Evolutionary conservation across 192 early-diverging fungal species (phyloP).

Genomic region (Thoreauomyces humboldtii): DNA sequence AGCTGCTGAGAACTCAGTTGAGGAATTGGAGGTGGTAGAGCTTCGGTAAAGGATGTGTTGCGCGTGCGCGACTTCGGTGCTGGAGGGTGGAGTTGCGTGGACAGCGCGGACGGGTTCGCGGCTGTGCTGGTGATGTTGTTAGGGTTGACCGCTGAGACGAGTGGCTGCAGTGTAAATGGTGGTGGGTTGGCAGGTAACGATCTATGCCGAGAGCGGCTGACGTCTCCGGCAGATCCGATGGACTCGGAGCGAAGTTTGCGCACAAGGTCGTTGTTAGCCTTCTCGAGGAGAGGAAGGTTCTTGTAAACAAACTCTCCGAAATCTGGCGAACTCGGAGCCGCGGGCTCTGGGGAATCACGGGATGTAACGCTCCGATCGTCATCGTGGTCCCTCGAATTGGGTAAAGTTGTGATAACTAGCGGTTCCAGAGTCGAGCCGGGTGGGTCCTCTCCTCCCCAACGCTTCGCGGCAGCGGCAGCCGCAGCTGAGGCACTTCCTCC

Average conservation of each 20-base stretch:
- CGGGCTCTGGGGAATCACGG: not conserved
- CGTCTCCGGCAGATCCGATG: slow-evolving; percentile 15
- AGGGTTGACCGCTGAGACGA: too few relatives aligned
- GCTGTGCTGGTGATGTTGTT: too few relatives aligned
- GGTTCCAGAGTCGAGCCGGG: not conserved
- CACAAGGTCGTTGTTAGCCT: slow-evolving; percentile 86
- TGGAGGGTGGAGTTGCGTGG: too few relatives aligned
- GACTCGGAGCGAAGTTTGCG: slow-evolving; percentile 72
- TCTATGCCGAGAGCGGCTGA: slow-evolving; percentile 36
- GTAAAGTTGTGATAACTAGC: not conserved
- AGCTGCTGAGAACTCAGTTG: not conserved
- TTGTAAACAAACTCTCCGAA: slow-evolving; percentile 94
- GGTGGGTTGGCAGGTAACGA: slow-evolving; percentile 37
- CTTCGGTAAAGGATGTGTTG: too few relatives aligned
- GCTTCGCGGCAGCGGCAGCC: not conserved
- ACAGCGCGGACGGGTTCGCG: too few relatives aligned
- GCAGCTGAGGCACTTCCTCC: not conserved
- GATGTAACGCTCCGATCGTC: too few relatives aligned
- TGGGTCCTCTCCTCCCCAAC: not conserved
- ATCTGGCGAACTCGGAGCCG: slow-evolving; percentile 30
- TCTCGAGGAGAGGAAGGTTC: slow-evolving; percentile 82
- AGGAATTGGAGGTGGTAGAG: not conserved
- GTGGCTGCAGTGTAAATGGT: too few relatives aligned
- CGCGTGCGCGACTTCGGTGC: not conserved
- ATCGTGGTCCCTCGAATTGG: too few relatives aligned